A percentile compares a stretch with the other conserved stretches of the same genome.
phyloP scores from a whole-genome alignment of 2,329 filamentous ascomycete species.

The Zalaria sp. region DNA sequence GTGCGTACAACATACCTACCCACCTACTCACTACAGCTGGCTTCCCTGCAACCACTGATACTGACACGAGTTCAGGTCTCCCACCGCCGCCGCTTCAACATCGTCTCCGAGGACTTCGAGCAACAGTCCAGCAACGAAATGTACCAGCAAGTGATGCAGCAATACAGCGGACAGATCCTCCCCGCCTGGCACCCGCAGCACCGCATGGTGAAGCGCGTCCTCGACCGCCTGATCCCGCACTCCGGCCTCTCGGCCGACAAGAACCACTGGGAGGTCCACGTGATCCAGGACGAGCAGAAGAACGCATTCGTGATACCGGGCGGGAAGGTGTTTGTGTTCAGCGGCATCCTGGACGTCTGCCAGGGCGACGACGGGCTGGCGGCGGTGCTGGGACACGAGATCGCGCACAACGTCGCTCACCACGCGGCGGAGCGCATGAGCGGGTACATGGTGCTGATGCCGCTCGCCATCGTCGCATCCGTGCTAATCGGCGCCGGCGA shows the following conservation, averaged over 20 bases:
- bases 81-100: conserved; percentile 60
- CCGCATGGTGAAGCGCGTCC: conserved; percentile 45
- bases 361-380: conserved; percentile 55
- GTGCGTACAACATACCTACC: conserved; percentile 13
- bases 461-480: conserved; percentile 18
- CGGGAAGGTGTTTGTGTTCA: conserved; percentile 69
- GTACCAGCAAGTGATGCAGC: conserved; percentile 43
- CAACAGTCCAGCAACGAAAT: conserved; percentile 37
- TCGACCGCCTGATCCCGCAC: conserved; percentile 52
- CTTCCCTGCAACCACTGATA: not conserved
- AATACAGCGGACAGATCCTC: conserved; percentile 42
- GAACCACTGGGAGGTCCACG: conserved; percentile 54
- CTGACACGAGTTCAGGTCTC: conserved; percentile 34
- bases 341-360: conserved; percentile 56
- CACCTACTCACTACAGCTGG: not conserved
- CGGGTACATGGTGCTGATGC: conserved; percentile 22
- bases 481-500: conserved; percentile 29
- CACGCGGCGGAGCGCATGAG: conserved; percentile 53
- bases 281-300: conserved; percentile 52
- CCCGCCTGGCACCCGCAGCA: conserved; percentile 45
- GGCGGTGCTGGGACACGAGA: conserved; percentile 65
- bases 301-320: conserved; percentile 69
- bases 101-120: conserved; percentile 43
- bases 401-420: conserved; percentile 59
- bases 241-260: conserved; percentile 41